Conservation (phyloP, 495 filamentous ascomycete species). For the Cladorrhinum samala region DNA sequence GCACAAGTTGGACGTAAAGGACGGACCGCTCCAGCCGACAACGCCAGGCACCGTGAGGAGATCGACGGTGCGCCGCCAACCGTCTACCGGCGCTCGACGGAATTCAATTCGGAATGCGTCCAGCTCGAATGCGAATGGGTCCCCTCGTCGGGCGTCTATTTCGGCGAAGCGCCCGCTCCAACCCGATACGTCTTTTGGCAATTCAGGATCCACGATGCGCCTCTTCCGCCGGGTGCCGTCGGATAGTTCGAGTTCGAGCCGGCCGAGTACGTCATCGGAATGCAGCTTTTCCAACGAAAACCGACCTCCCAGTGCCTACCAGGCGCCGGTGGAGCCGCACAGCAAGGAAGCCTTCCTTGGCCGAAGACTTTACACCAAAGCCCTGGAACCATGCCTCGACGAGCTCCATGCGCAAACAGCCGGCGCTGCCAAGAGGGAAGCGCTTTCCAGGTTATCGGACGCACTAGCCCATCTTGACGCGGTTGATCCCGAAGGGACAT, state of each 20-base stretch:
- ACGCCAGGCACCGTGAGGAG: slow-evolving; percentile 48
- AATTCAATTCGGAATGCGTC: slow-evolving; percentile 30
- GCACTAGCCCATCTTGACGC: slow-evolving; percentile 80
- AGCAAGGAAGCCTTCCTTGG: slow-evolving; percentile 80
- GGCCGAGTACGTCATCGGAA: slow-evolving; percentile 27
- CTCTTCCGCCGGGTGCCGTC: slow-evolving; percentile 82
- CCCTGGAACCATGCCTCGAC: slow-evolving; percentile 72
- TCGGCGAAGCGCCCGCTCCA: slow-evolving; percentile 70
- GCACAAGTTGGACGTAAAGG: slow-evolving; percentile 55
- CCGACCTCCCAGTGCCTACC: slow-evolving; percentile 26
- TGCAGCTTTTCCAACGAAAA: slow-evolving; percentile 37
- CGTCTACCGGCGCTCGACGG: slow-evolving; percentile 38
- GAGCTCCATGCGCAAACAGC: slow-evolving; percentile 77
- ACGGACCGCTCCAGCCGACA: slow-evolving; percentile 45
- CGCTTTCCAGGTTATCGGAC: slow-evolving; percentile 69
- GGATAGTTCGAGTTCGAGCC: slow-evolving; percentile 48
- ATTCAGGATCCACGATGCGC: slow-evolving; percentile 79
- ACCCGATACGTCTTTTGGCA: slow-evolving; percentile 83
- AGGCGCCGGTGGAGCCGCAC: slow-evolving; percentile 39
- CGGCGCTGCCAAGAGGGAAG: slow-evolving; percentile 68
- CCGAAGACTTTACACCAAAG: slow-evolving; percentile 69
- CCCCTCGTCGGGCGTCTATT: slow-evolving; percentile 42
- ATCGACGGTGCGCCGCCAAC: slow-evolving; percentile 46
- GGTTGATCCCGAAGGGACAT: slow-evolving; percentile 85
- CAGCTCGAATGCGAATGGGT: slow-evolving; percentile 24